Evolutionary conservation across 169 alveolate genomes (phyloP).

Genomic region (Neospora caninum): DNA sequence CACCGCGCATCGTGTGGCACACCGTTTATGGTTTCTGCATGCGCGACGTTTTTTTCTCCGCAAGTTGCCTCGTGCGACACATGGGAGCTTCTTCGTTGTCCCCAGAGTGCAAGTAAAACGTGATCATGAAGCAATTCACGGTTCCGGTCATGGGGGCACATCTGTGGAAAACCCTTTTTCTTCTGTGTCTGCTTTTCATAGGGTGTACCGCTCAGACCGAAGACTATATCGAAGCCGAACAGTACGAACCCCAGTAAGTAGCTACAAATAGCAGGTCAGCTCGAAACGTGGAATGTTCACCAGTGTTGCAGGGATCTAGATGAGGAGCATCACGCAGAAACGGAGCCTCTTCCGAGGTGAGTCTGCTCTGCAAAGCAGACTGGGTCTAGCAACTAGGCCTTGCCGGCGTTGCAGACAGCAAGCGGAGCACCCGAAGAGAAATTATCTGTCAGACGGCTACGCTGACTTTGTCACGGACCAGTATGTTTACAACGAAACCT

Average conservation of each 20-base stretch:
- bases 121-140: neutral
- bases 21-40: neutral
- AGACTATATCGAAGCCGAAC: neutral
- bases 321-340: neutral
- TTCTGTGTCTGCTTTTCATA: neutral
- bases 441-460: neutral
- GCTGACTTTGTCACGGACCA: slow-evolving; percentile 4
- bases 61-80: neutral
- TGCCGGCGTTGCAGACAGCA: neutral
- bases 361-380: neutral
- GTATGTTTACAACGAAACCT: neutral
- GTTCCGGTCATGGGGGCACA: neutral
- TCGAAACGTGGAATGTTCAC: neutral
- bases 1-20: neutral
- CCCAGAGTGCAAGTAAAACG: neutral
- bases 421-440: neutral
- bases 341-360: slow-evolving; percentile 25
- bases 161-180: neutral
- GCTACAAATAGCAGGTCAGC: neutral
- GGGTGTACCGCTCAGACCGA: neutral
- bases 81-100: neutral
- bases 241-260: neutral
- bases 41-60: neutral
- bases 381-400: neutral
- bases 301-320: neutral